Base-by-base conservation (phyloP, 1,284 basidiomycete genomes). In the Polyporus tsugae region DNA sequence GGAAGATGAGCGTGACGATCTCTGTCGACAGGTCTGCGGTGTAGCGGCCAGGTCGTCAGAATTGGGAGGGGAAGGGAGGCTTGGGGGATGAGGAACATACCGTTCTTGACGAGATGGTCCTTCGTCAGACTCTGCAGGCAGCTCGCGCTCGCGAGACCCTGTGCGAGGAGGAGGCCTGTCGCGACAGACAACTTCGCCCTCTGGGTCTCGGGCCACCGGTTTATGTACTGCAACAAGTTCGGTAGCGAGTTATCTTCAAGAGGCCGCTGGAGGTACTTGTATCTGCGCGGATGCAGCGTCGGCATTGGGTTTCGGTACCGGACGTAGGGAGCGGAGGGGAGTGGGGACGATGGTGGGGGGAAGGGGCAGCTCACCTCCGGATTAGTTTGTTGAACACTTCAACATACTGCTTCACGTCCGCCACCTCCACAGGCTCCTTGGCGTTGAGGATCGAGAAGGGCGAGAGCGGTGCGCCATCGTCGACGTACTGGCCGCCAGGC, bases 221-320 rank as follows among this genome's bases (percentile, higher is more conserved):
- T 90, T 77, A 94, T 89, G 79, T 98, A 98, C 79, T 97, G 95
- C 71, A 99, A 83, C 64, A 99, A 86, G 63, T 87, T 89, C 3
- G 95, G 94, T 39, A 99, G 86, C 67, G 95, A 89, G 53, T 86
- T 89, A 79, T 92, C 92, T 82, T 98, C 97, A 61, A 99, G 90
- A 55, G 96, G 95, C 80, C 93, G 95, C 83, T 98, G 97, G 74
- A 99, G 93, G 86, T 98, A 99, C 81, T 98, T 98, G 87, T 98
- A 99, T 82, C 95, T 96, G 25, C n/a, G n/a, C 53, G 41, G 42
- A 25, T 29, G 25, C 4, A 29, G 11, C 9, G 25, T 53, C 52
- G 62, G 13, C 7, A 38, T 53, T 29, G 4, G 7, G 6, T 52
- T 33, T 19, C 19, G 17, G 29, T 19, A 38, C 17, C 33, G 39